These are phyloP conservation scores for Paramecium primaurelia DNA, from an alignment of 73 alveolate species.

Conservation along the genomic window DNA sequence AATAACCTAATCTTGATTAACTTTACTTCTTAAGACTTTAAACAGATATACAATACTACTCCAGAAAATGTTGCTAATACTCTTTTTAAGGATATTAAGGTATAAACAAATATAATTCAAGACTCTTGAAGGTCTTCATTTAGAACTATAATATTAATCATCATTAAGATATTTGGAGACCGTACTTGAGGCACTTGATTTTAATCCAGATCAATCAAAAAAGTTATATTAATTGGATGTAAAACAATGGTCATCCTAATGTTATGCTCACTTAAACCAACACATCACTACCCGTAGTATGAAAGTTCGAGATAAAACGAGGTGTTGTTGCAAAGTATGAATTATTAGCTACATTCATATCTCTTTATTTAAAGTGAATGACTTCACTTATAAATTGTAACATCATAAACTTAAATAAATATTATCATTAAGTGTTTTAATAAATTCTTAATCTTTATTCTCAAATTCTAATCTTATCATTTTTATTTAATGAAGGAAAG, in stretches of 20 bases:
- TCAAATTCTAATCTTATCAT: not conserved
- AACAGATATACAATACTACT: not conserved
- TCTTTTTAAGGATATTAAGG: slow-evolving; percentile 32
- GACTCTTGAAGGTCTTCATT: slow-evolving; percentile 45
- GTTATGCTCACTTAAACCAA: not conserved
- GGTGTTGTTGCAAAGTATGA: not conserved
- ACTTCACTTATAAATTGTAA: not conserved
- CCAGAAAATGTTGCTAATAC: not conserved
- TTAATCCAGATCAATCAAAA: not conserved
- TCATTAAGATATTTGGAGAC: not conserved
- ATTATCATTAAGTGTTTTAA: not conserved
- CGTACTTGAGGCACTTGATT: slow-evolving; percentile 3
- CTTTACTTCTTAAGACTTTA: not conserved
- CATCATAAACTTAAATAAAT: not conserved
- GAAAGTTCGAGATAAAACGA: not conserved
- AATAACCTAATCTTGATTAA: not conserved
- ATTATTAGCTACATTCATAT: not conserved
- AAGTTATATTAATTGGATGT: not conserved
- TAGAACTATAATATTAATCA: not conserved
- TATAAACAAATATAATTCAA: not conserved
- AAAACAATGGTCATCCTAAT: not conserved
- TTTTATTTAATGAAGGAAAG: not conserved
- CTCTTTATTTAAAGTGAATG: not conserved
- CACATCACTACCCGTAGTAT: not conserved
- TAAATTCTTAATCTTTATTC: not conserved